Percentiles rank a stretch among this genome's conserved stretches.
Conservation (phyloP, 1,284 basidiomycete species). For the Ceratobasidium sp. region DNA sequence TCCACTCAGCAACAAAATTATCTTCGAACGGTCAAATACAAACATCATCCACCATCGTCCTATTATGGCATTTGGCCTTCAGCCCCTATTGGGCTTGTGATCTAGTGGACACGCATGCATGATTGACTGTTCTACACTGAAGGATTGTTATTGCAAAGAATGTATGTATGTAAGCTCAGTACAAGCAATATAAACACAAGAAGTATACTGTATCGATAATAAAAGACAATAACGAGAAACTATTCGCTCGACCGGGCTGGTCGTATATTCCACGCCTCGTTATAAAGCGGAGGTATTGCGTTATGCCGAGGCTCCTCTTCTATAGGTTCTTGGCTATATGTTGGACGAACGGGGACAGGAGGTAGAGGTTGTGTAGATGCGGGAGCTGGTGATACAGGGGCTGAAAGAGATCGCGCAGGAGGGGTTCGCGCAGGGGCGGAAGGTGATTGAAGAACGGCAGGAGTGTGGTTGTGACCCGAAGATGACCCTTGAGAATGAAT, state of each 20-base stretch:
- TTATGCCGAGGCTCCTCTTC: constrained; percentile 13
- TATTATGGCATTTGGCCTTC: neutral
- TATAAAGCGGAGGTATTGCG: constrained; percentile 35
- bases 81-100: neutral
- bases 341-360: neutral
- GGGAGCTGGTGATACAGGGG: neutral
- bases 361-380: neutral
- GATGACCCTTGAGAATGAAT: constrained; percentile 1
- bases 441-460: neutral
- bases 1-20: neutral
- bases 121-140: neutral
- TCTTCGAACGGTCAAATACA: neutral
- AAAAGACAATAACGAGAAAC: constrained; percentile 11
- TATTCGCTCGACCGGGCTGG: constrained; percentile 11
- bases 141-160: neutral
- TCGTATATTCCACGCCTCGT: constrained; percentile 36
- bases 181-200: neutral
- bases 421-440: neutral
- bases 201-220: neutral
- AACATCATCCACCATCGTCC: neutral
- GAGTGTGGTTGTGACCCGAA: neutral
- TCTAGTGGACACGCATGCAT: neutral
- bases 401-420: neutral
- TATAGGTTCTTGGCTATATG: neutral
- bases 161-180: neutral